Evolutionary conservation across 2,329 filamentous ascomycete genomes (phyloP), one percentile per base, ranked within the genome.

Genomic region (Pyrenophora tritici-repentis): DNA sequence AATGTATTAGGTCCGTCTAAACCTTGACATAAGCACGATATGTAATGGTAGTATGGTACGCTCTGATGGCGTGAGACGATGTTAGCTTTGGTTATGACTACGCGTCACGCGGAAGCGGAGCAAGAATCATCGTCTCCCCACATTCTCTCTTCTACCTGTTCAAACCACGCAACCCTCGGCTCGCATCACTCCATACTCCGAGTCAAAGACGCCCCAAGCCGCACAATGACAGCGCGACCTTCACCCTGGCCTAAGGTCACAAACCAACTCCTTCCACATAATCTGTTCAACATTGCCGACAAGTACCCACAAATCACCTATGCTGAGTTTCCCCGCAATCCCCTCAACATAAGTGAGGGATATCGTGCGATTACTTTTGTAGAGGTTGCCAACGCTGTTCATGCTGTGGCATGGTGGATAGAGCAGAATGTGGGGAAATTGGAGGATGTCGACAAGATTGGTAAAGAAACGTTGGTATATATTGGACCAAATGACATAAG

Each of bases 401-500:
- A 65, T 13, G 58, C 58, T 9, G 54, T 53, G 4, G 67, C 67
- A 6, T 56, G 63, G 46, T 70, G 67, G 46, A 54, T 72, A 31
- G 59, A 63, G 10, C 56, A 61, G 26, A 56, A 66, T 9, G 59
- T 69, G 32, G 64, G 67, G 1, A 57, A 66, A 58, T 49, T 59
- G 26, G 13, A 55, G 40, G 50, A 59, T 40, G 31, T 24, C 5
- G 35, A 54, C 4, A 51, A 51, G 18, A 33, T 24, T 22, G 14
- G 55, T 16, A 75, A 73, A 20, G 50, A 63, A 39, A 65, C 62
- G 2, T 50, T 65, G 24, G 44, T 63, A 16, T 66, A 66, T 35
- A 54, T 62, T 24, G 63, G 63, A 3, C 54, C 58, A 65, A 76
- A 77, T 42, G 50, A 74, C 17, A 59, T 71, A 7, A 74, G 77